Evolutionary conservation across 805 yeast species (phyloP).

Genomic region (Debaryomyces tyrocola): DNA sequence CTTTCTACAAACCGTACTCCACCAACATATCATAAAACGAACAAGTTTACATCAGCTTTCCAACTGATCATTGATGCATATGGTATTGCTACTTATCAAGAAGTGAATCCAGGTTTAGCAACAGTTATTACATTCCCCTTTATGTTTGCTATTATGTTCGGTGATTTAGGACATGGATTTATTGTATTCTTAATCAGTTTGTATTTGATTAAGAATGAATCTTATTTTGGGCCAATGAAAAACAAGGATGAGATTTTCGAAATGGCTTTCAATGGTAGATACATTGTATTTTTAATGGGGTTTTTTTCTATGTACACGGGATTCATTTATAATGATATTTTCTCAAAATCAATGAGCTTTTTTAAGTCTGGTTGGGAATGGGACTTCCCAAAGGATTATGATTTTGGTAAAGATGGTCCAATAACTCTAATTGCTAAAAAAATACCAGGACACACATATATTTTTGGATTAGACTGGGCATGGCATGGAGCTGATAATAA

Average conservation of each 20-base stretch:
- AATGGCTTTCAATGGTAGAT: constrained; percentile 74
- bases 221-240: constrained; percentile 47
- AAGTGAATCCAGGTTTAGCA: constrained; percentile 74
- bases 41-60: constrained; percentile 68
- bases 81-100: constrained; percentile 74
- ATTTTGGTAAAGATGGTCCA: constrained; percentile 22
- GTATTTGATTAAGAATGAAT: constrained; percentile 55
- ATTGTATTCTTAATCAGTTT: constrained; percentile 57
- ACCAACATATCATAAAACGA: constrained; percentile 69
- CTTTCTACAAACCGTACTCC: constrained; percentile 66
- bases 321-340: constrained; percentile 67
- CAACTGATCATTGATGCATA: constrained; percentile 76
- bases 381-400: constrained; percentile 52
- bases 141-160: constrained; percentile 83
- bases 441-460: constrained; percentile 48
- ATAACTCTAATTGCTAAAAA: constrained; percentile 48
- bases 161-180: constrained; percentile 79
- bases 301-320: constrained; percentile 74
- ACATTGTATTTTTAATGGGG: constrained; percentile 70
- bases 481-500: constrained; percentile 85
- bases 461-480: constrained; percentile 66
- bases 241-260: constrained; percentile 74
- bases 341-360: constrained; percentile 67
- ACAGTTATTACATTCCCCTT: constrained; percentile 76
- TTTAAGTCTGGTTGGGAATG: constrained; percentile 72